Evolutionary conservation across 345 rosid genomes (phyloP).

Genomic region (Isatis tinctoria): DNA sequence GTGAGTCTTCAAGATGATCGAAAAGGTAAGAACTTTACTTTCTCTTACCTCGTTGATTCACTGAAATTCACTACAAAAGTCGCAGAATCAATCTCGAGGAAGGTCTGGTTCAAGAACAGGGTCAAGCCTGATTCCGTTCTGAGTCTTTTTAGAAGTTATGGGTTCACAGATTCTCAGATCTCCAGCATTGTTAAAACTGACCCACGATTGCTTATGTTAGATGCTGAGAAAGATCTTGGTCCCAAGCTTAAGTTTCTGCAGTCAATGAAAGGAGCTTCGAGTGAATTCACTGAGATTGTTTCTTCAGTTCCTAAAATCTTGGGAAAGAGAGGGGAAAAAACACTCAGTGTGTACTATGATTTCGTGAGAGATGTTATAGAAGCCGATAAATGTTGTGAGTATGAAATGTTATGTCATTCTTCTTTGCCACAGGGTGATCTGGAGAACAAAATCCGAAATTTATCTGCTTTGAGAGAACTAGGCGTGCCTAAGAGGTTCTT

Average conservation of each 20-base stretch:
- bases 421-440: background rate
- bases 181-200: background rate
- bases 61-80: background rate
- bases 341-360: conserved; percentile 1
- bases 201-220: background rate
- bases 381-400: background rate
- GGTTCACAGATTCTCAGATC: background rate
- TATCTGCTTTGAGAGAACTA: conserved; percentile 1
- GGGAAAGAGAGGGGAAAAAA: background rate
- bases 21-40: background rate
- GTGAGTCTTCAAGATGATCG: background rate
- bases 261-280: conserved; percentile 23
- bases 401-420: background rate
- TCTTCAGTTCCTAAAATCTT: conserved; percentile 16
- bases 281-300: conserved; percentile 7
- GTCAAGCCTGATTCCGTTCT: background rate
- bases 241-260: background rate
- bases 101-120: background rate
- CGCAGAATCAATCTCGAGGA: background rate
- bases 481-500: conserved; percentile 22
- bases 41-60: background rate
- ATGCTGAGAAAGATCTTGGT: background rate
- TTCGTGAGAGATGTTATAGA: conserved; percentile 3
- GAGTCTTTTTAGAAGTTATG: background rate
- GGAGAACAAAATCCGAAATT: conserved; percentile 5